A percentile compares a stretch with the other conserved stretches of the same genome.
These are phyloP conservation scores for Talaromyces borbonicus DNA, from an alignment of 495 filamentous ascomycete genomes.

Conservation along the genomic window DNA sequence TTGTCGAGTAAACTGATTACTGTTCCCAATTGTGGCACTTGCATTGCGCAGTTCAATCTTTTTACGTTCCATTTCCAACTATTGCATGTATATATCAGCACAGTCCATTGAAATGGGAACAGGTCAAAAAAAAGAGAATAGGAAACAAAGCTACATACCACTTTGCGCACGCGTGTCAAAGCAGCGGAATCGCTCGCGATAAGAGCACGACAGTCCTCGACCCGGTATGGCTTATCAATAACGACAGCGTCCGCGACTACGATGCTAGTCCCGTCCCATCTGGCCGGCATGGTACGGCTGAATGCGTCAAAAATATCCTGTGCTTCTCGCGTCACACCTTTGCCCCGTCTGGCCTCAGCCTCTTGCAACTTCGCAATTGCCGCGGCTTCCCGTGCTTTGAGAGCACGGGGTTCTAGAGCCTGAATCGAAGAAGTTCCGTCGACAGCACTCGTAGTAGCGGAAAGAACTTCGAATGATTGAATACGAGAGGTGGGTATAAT, in stretches of 20 bases:
- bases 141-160: slow-evolving; percentile 38
- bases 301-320: slow-evolving; percentile 64
- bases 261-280: slow-evolving; percentile 54
- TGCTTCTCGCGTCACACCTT: slow-evolving; percentile 53
- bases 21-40: slow-evolving; percentile 31
- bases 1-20: slow-evolving; percentile 23
- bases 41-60: slow-evolving; percentile 40
- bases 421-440: slow-evolving; percentile 31
- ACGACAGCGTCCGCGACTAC: slow-evolving; percentile 56
- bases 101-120: no score
- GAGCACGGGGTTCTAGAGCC: slow-evolving; percentile 40
- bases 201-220: slow-evolving; percentile 46
- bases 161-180: slow-evolving; percentile 51
- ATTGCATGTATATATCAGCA: not conserved
- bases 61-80: slow-evolving; percentile 43
- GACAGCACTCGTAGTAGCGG: slow-evolving; percentile 23
- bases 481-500: slow-evolving; percentile 56
- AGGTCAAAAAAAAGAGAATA: not conserved
- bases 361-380: slow-evolving; percentile 45
- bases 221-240: slow-evolving; percentile 49
- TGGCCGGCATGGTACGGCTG: slow-evolving; percentile 50
- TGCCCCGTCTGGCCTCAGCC: slow-evolving; percentile 44
- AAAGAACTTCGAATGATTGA: slow-evolving; percentile 46
- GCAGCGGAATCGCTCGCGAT: slow-evolving; percentile 39
- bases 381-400: slow-evolving; percentile 44